Evolutionary conservation across 768 basidiomycete species (phyloP).

Genomic region (Paxillus rubicundulus): DNA sequence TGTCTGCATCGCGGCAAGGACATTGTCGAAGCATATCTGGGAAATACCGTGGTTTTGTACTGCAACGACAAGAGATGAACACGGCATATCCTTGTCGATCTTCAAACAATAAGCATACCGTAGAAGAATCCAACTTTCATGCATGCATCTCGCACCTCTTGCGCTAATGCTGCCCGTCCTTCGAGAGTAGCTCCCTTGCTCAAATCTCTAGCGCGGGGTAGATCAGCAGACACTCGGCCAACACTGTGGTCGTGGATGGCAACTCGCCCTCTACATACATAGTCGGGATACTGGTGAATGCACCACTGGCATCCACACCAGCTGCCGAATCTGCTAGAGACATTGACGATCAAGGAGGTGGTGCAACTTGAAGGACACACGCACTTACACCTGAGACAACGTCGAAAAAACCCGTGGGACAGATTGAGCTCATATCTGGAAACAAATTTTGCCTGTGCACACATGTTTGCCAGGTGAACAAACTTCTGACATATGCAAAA

Average conservation of each 20-base stretch:
- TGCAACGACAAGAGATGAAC: conserved; percentile 28
- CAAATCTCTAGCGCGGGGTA: conserved; percentile 16
- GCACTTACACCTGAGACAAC: too few relatives aligned
- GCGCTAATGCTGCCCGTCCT: conserved; percentile 46
- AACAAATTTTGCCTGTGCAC: too few relatives aligned
- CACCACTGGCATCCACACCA: conserved; percentile 12
- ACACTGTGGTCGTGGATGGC: too few relatives aligned
- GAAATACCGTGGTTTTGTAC: conserved; percentile 77
- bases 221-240: not conserved
- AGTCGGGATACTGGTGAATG: conserved; percentile 25
- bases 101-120: conserved; percentile 37
- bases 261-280: conserved; percentile 17
- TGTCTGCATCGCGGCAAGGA: conserved; percentile 47
- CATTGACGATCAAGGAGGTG: conserved; percentile 7
- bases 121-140: conserved; percentile 87
- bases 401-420: too few relatives aligned
- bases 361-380: too few relatives aligned
- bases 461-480: too few relatives aligned
- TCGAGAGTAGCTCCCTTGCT: conserved; percentile 18
- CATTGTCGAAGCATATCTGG: conserved; percentile 42
- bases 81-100: not conserved
- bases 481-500: too few relatives aligned
- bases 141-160: conserved; percentile 68
- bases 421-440: too few relatives aligned
- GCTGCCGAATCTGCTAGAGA: conserved; percentile 21